These are phyloP conservation scores for Papiliotrema nemorosa DNA, from an alignment of 1,284 basidiomycete species.

Conservation along the genomic window DNA sequence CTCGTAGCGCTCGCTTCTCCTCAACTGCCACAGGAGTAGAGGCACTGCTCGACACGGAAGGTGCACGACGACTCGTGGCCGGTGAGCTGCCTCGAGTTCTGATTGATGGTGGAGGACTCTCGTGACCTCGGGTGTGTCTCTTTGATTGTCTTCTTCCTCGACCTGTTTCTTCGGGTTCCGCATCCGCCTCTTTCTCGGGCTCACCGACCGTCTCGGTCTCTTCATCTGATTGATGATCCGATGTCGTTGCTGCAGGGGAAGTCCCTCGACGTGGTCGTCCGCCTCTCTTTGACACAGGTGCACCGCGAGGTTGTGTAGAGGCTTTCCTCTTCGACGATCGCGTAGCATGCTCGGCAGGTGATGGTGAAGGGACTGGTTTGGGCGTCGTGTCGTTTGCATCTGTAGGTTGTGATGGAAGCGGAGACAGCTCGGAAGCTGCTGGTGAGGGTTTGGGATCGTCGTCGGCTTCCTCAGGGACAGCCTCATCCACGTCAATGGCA, in stretches of 20 bases:
- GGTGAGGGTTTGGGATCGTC: neutral
- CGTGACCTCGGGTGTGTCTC: constrained; percentile 5
- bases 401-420: neutral
- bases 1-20: neutral
- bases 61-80: constrained; percentile 23
- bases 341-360: constrained; percentile 1
- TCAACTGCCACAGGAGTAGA: constrained; percentile 12
- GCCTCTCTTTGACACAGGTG: constrained; percentile 23
- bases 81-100: constrained; percentile 24
- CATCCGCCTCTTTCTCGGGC: constrained; percentile 8
- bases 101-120: constrained; percentile 18
- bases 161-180: constrained; percentile 12
- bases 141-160: constrained; percentile 22
- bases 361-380: constrained; percentile 5
- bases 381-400: neutral
- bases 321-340: constrained; percentile 35
- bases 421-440: neutral
- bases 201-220: constrained; percentile 9
- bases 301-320: constrained; percentile 14
- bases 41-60: constrained; percentile 29
- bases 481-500: neutral
- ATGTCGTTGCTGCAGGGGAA: constrained; percentile 8
- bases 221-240: constrained; percentile 5
- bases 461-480: neutral
- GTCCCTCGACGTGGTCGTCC: constrained; percentile 15